phyloP scores from a whole-genome alignment of 176 grass and related monocot genomes.

The Rhynchospora pubera region DNA sequence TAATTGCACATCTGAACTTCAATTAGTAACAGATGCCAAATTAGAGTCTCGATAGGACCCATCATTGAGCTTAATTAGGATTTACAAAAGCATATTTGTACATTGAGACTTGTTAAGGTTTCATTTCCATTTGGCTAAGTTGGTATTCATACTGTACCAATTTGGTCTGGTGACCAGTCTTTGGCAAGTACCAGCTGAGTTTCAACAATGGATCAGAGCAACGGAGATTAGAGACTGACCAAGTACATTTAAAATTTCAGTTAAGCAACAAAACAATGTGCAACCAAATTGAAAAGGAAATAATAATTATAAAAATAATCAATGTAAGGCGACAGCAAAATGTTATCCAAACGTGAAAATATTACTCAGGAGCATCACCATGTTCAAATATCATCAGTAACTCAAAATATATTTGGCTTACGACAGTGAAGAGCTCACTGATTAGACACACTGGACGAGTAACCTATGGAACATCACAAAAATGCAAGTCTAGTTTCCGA shows the following conservation, averaged over 20 bases:
- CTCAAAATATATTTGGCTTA: background rate
- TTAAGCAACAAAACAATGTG: background rate
- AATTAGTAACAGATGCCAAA: background rate
- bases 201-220: background rate
- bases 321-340: background rate
- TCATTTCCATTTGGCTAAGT: background rate
- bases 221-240: background rate
- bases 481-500: background rate
- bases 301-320: background rate
- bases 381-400: background rate
- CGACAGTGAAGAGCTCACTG: background rate
- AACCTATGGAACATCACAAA: background rate
- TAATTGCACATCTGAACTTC: no score
- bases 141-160: background rate
- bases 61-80: background rate
- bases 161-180: background rate
- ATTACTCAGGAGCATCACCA: background rate
- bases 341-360: background rate
- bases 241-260: background rate
- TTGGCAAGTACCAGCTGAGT: background rate
- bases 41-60: background rate
- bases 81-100: background rate
- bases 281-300: background rate
- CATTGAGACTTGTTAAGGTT: background rate
- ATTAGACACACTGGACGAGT: background rate